phyloP scores from a whole-genome alignment of 1,139 yeast species.

The Saccharomyces hybrid region DNA sequence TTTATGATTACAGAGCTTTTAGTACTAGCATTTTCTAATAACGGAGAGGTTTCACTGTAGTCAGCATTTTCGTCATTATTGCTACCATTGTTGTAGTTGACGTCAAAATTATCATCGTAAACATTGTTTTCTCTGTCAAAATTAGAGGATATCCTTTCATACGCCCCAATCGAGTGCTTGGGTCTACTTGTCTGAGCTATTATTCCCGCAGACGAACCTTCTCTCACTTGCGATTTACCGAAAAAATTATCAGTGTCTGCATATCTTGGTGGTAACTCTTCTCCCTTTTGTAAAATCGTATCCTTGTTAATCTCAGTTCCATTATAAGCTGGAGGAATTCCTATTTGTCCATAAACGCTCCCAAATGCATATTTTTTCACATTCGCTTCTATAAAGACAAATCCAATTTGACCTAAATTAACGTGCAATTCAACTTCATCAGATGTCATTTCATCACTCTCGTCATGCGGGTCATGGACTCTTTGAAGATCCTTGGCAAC shows the following conservation, averaged over 20 bases:
- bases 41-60: neutral
- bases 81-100: conserved; percentile 4
- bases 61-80: conserved; percentile 4
- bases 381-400: conserved; percentile 91
- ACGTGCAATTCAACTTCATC: conserved; percentile 51
- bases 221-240: conserved; percentile 33
- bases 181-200: neutral
- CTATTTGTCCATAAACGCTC: conserved; percentile 60
- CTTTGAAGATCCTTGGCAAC: conserved; percentile 19
- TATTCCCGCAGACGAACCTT: conserved; percentile 6
- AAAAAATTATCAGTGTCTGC: conserved; percentile 43
- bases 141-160: conserved; percentile 20
- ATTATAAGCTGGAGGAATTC: conserved; percentile 71
- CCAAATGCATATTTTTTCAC: conserved; percentile 86
- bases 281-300: conserved; percentile 61
- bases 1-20: conserved; percentile 3
- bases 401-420: conserved; percentile 86
- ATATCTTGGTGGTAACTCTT: conserved; percentile 62
- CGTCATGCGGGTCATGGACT: conserved; percentile 19
- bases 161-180: conserved; percentile 5
- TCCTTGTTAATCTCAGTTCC: conserved; percentile 46
- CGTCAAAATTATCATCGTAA: conserved; percentile 3
- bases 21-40: neutral
- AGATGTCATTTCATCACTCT: conserved; percentile 16
- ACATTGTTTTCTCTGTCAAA: conserved; percentile 17